Evolutionary conservation across 768 basidiomycete species (phyloP), one percentile per base, ranked within the genome.

Genomic region (Auricularia auricula-judae): DNA sequence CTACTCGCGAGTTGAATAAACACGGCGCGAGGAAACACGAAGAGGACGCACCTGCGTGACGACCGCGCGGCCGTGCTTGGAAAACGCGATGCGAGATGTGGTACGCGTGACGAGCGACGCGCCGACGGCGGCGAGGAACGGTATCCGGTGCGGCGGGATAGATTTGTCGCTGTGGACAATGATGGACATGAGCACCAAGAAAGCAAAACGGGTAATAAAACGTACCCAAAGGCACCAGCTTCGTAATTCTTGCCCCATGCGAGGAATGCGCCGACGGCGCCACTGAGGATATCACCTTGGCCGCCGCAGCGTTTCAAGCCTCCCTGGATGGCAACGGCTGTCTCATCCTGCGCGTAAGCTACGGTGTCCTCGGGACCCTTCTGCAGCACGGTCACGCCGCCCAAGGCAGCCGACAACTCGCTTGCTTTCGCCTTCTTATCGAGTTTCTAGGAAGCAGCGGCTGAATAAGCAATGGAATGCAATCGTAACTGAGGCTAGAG

Each of bases 161-260:
- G 74, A 73, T 53, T 76, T 73, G 70, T 89, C 82, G 0, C 87
- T 87, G 65, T 33, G 62, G 58, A 33, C 43, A 23, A 61, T 29
- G 56, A 64, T 29, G 29, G 2, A 29, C 29, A 64, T 64, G 58
- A 53, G 43, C 44, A 33, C 4, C 54, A 42, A 39, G 14, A n/a
- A 18, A 18, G n/a, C 21, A 21, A 21, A 62, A 34, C 4, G 35
- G 33, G 34, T 16, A 42, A 11, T 36, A 62, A 29, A 68, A 72
- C 82, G 70, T 70, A 93, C 91, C 87, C 88, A 68, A 88, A 93
- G 1, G 82, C 83, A 16, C 93, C 90, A 54, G 85, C 84, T 71
- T 95, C 93, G 72, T 91, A 98, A 70, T 91, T 93, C 73, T 89
- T 90, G 3, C 90, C 93, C 96, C 97, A 99, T 3, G 95, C 95